phyloP scores from a whole-genome alignment of 2,329 filamentous ascomycete species.

The Exophiala alcalophila region DNA sequence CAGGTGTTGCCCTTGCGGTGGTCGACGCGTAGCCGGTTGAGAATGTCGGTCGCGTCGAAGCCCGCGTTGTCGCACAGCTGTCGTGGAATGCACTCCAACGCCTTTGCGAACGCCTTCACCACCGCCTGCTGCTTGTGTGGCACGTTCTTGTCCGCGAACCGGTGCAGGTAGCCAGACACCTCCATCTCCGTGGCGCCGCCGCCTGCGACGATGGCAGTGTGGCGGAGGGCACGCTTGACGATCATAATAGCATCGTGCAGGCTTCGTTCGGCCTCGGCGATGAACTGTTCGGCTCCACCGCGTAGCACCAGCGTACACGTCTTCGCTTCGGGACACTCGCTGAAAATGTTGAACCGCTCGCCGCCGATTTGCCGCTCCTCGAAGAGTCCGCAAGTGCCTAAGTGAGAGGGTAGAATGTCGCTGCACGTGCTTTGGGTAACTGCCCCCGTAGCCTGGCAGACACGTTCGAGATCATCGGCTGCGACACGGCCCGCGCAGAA shows the following conservation, averaged over 20 bases:
- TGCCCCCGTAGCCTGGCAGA: conserved; percentile 90
- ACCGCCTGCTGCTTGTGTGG: conserved; percentile 94
- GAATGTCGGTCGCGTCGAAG: conserved; percentile 96
- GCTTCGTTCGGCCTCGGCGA: conserved; percentile 95
- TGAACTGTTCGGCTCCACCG: conserved; percentile 97
- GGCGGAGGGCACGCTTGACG: conserved; percentile 95
- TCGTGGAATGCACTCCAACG: conserved; percentile 90
- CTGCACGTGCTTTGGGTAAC: conserved; percentile 94
- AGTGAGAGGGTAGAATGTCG: conserved; percentile 82
- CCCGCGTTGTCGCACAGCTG: conserved; percentile 98
- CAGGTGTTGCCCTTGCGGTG: conserved; percentile 89
- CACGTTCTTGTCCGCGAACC: conserved; percentile 87
- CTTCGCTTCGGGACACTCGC: conserved; percentile 91
- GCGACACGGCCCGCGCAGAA: conserved; percentile 96
- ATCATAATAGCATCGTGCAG: conserved; percentile 99
- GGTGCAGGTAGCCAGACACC: conserved; percentile 86
- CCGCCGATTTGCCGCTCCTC: conserved; percentile 97
- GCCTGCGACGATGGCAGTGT: conserved; percentile 89
- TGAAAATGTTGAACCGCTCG: conserved; percentile 98
- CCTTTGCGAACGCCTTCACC: conserved; percentile 97
- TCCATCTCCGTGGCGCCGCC: conserved; percentile 97
- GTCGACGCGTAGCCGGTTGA: conserved; percentile 93
- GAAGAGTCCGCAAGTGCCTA: conserved; percentile 85
- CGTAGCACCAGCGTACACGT: conserved; percentile 94
- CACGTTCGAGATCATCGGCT: conserved; percentile 89